A percentile compares a stretch with the other conserved stretches of the same genome.
These are phyloP conservation scores for Barnettozyma californica DNA, from an alignment of 805 yeast genomes.

Conservation along the genomic window DNA sequence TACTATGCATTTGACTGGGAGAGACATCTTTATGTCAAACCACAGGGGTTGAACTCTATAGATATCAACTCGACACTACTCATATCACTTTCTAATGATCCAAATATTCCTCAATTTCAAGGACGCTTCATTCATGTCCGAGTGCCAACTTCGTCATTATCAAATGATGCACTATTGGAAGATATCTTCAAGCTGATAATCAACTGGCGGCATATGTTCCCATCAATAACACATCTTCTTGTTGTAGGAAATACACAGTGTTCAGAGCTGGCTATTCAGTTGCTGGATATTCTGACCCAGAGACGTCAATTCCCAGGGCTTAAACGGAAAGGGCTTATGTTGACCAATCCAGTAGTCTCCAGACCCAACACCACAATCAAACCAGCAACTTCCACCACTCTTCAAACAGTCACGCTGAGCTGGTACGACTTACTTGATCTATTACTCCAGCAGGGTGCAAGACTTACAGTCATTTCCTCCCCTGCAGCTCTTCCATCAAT, in stretches of 20 bases:
- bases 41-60: background rate
- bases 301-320: background rate
- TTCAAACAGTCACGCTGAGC: background rate
- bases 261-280: constrained; percentile 42
- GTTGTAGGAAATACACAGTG: constrained; percentile 50
- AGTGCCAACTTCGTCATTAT: constrained; percentile 25
- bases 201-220: constrained; percentile 45
- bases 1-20: constrained; percentile 34
- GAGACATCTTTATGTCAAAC: constrained; percentile 32
- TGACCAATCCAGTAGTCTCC: background rate
- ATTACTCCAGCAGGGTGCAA: background rate
- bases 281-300: constrained; percentile 37
- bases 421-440: background rate
- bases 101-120: constrained; percentile 7
- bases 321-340: background rate
- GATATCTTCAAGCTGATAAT: constrained; percentile 39
- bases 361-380: background rate
- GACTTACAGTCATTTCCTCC: background rate
- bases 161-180: constrained; percentile 30
- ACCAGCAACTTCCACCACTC: background rate
- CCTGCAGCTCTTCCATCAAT: background rate
- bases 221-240: constrained; percentile 43
- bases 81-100: background rate
- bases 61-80: background rate
- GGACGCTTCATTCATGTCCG: constrained; percentile 30